phyloP scores from a whole-genome alignment of 2,329 filamentous ascomycete genomes.

The Fusarium foetens region DNA sequence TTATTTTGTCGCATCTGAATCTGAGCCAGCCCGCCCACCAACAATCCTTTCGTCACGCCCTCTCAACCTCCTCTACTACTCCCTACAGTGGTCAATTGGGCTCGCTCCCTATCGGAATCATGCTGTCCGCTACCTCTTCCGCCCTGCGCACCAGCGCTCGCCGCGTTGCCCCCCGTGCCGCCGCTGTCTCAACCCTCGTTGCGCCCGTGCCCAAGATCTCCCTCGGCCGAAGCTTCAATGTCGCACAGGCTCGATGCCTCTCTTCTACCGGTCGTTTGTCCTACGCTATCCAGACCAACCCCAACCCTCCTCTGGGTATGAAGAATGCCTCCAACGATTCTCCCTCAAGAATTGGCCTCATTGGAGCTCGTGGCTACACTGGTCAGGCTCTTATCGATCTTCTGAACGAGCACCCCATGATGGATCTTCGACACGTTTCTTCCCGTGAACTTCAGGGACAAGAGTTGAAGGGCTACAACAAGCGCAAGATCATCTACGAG shows the following conservation, averaged over 20 bases:
- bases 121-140: conserved; percentile 29
- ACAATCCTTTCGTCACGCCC: not conserved
- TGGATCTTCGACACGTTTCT: conserved; percentile 91
- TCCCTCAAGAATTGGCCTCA: conserved; percentile 83
- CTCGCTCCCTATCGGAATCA: conserved; percentile 4
- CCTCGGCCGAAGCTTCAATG: conserved; percentile 1
- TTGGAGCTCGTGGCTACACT: conserved; percentile 93
- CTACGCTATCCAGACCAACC: conserved; percentile 63
- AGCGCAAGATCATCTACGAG: conserved; percentile 92
- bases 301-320: conserved; percentile 88
- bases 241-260: conserved; percentile 5
- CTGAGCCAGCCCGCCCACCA: not conserved
- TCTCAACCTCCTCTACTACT: not conserved
- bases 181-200: conserved; percentile 31
- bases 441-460: conserved; percentile 91
- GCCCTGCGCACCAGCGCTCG: conserved; percentile 27
- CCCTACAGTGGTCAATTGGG: conserved; percentile 23
- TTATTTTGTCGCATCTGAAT: conserved; percentile 8
- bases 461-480: conserved; percentile 88
- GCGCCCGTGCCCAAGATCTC: conserved; percentile 9
- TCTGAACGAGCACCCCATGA: conserved; percentile 85
- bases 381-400: conserved; percentile 90
- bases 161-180: conserved; percentile 5
- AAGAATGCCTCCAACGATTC: conserved; percentile 86
- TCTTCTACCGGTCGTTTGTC: not conserved